Evolutionary conservation across 2,329 filamentous ascomycete genomes (phyloP), one percentile per base, ranked within the genome.

Genomic region (Phialophora verrucosa): DNA sequence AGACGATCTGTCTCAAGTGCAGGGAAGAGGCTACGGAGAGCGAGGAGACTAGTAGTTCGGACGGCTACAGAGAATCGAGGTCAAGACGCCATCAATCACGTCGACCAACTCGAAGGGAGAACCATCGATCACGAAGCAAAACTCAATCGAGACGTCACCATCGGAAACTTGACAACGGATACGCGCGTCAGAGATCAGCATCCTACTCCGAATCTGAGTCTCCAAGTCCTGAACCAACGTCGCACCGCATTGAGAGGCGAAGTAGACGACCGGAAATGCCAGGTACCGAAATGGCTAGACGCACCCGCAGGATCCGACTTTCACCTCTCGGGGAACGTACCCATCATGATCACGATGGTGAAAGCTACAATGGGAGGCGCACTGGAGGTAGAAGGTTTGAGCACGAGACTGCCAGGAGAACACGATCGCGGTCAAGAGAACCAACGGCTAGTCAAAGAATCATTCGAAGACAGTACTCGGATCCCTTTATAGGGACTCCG

Each of bases 1-100:
- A 65, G 32, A 72, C 68, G 3, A 67, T 72, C 12, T 73, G 72
- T 56, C 66, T 64, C 27, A 70, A 65, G 56, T 73, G 71, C 55
- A 64, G 68, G 31, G 58, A 70, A 53, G 60, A 62, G 14, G 68
- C 63, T 20, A 71, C 71, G 5, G 70, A 69, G 32, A 71, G 66
- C 60, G 70, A 72, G 54, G 68, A 72, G 17, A 62, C 63, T 8
- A 66, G 60, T 44, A 69, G 50, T 25, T 64, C 64, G 42, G 67
- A 66, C 51, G 59, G 64, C 51, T 59, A 60, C n/a, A 23, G 31
- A 59, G 57, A 51, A 32, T 12, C 58, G 32, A 60, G 56, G 17
- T 44, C 62, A 53, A 53, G 57, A 25, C 62, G 54, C 23, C 63
- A 50, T 38, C 64, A 59, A 55, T 63, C 64, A n/a, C 60, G 61